phyloP scores from a whole-genome alignment of 169 alveolate species.

The Theileria parva region DNA sequence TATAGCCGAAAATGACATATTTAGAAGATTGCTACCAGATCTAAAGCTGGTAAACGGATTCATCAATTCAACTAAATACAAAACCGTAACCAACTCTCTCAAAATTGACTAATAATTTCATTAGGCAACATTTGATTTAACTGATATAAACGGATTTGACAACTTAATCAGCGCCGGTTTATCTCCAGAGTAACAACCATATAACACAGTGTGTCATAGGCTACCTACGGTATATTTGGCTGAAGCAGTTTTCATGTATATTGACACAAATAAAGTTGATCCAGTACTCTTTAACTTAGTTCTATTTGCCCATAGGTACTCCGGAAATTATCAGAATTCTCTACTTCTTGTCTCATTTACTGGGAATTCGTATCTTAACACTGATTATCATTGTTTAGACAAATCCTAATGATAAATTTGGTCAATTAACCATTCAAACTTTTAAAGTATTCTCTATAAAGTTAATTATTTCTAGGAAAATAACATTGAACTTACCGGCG shows the following conservation, averaged over 20 bases:
- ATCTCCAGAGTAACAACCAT: not conserved
- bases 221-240: conserved; percentile 2
- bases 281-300: no score
- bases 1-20: not conserved
- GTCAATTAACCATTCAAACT: no score
- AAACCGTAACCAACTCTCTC: conserved; percentile 22
- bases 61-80: conserved; percentile 13
- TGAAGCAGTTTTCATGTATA: not conserved
- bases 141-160: not conserved
- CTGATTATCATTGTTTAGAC: no score
- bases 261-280: no score
- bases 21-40: conserved; percentile 20
- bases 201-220: not conserved
- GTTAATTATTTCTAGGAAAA: no score
- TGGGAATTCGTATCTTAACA: no score
- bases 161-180: not conserved
- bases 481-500: no score
- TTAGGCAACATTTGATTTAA: not conserved
- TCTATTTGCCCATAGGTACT: no score
- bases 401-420: no score
- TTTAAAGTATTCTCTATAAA: no score
- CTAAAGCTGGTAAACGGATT: conserved; percentile 2
- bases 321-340: no score
- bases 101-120: not conserved
- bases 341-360: no score